Conservation (phyloP, 768 basidiomycete genomes). For the Mycena epipterygia region DNA sequence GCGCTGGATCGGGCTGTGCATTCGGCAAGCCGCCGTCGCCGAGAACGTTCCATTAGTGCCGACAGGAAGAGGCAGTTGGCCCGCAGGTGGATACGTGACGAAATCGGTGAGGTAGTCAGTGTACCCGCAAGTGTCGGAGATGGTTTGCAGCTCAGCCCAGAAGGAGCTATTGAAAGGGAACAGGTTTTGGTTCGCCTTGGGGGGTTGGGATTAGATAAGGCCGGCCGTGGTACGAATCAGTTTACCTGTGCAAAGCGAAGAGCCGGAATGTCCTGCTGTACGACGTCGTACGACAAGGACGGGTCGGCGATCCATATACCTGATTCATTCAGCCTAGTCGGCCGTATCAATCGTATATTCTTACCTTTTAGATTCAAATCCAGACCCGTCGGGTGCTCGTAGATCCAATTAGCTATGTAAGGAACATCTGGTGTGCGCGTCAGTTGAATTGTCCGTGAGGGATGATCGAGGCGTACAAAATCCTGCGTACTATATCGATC, state of each 20-base stretch:
- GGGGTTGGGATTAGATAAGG: background rate
- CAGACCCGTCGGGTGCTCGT: conserved; percentile 73
- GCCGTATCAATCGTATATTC: no score
- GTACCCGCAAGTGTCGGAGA: conserved; percentile 70
- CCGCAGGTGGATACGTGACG: conserved; percentile 75
- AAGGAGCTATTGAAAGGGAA: conserved; percentile 73
- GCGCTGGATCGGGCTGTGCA: conserved; percentile 64
- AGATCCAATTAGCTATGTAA: conserved; percentile 80
- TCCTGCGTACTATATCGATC: conserved; percentile 69
- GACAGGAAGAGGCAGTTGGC: conserved; percentile 72
- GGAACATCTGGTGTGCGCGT: conserved; percentile 47
- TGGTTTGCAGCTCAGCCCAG: conserved; percentile 64
- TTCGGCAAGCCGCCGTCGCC: conserved; percentile 55
- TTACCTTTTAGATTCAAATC: conserved; percentile 65
- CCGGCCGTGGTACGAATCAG: conserved; percentile 2
- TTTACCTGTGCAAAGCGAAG: conserved; percentile 66
- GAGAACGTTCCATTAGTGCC: conserved; percentile 58
- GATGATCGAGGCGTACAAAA: conserved; percentile 61
- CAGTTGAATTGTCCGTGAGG: background rate
- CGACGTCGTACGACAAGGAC: conserved; percentile 61
- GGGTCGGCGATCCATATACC: conserved; percentile 75
- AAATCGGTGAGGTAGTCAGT: conserved; percentile 71
- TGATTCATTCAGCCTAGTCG: no score
- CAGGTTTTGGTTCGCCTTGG: conserved; percentile 66
- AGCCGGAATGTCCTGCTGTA: conserved; percentile 76